phyloP scores from a whole-genome alignment of 139 green algal genomes.

The Ulvella scutata region DNA sequence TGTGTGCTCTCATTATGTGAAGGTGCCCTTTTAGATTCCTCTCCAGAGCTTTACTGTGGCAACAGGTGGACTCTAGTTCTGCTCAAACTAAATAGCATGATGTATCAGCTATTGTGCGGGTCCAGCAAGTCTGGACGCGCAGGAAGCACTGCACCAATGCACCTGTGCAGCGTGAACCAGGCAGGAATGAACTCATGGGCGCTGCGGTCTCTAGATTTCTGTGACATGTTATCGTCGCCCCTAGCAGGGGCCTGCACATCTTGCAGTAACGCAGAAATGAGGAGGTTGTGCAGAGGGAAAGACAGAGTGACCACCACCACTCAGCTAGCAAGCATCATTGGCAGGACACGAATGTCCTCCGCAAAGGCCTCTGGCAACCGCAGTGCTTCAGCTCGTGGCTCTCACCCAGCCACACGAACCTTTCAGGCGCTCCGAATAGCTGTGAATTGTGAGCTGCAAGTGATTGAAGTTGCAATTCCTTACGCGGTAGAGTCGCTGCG shows the following conservation, averaged over 20 bases:
- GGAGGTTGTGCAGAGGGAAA: slow-evolving; percentile 22
- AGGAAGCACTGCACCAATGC: no score
- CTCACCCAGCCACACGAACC: slow-evolving; percentile 78
- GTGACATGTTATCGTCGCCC: no score
- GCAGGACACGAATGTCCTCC: slow-evolving; percentile 17
- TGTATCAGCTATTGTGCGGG: no score
- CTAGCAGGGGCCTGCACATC: no score
- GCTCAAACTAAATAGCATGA: no score
- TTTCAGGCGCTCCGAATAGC: slow-evolving; percentile 91
- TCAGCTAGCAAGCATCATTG: slow-evolving; percentile 46
- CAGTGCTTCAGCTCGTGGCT: slow-evolving; percentile 3
- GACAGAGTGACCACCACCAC: slow-evolving; percentile 50
- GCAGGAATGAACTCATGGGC: no score
- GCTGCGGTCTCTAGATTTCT: no score
- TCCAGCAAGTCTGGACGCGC: no score
- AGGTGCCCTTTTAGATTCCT: background rate
- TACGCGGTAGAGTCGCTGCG: slow-evolving; percentile 25
- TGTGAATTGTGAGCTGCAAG: slow-evolving; percentile 84
- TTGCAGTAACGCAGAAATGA: no score
- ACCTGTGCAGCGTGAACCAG: no score
- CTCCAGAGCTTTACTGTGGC: background rate
- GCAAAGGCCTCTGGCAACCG: slow-evolving; percentile 9
- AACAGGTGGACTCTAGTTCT: slow-evolving; percentile 21
- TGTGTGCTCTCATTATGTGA: background rate
- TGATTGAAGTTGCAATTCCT: slow-evolving; percentile 34